A percentile compares a stretch with the other conserved stretches of the same genome.
These are phyloP conservation scores for Fagopyrum tataricum DNA, from an alignment of 148 eudicot species.

Conservation along the genomic window DNA sequence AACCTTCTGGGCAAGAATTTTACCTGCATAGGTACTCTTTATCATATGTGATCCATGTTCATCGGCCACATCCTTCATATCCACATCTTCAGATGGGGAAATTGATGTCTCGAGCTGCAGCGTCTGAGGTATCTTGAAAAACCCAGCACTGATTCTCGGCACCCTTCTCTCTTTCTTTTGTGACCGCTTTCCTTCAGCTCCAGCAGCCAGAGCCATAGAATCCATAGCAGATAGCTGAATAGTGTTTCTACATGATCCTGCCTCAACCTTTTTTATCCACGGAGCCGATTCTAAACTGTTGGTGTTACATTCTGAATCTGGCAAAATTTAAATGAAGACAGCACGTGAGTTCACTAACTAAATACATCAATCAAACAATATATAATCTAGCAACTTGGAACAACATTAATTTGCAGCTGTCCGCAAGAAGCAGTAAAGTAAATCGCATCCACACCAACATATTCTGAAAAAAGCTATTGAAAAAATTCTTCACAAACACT, in stretches of 20 bases:
- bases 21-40: slow-evolving; percentile 48
- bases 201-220: slow-evolving; percentile 29
- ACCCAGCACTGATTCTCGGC: slow-evolving; percentile 38
- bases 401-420: too few relatives aligned
- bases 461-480: neutral
- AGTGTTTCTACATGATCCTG: slow-evolving; percentile 24
- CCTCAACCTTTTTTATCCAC: slow-evolving; percentile 41
- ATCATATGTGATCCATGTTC: slow-evolving; percentile 30
- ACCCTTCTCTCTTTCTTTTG: slow-evolving; percentile 43
- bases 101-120: slow-evolving; percentile 33
- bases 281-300: slow-evolving; percentile 31
- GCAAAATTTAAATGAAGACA: neutral
- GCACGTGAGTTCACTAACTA: neutral
- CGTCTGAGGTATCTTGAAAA: slow-evolving; percentile 48
- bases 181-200: slow-evolving; percentile 43
- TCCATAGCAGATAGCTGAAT: slow-evolving; percentile 25
- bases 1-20: neutral
- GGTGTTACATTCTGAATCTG: slow-evolving; percentile 25
- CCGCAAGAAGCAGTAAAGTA: too few relatives aligned
- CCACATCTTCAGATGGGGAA: slow-evolving; percentile 36
- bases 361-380: too few relatives aligned
- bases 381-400: too few relatives aligned
- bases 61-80: slow-evolving; percentile 30
- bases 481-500: neutral
- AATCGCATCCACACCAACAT: too few relatives aligned